Evolutionary conservation across 805 yeast genomes (phyloP), one percentile per base, ranked within the genome.

Genomic region (Blastobotrys chiropterorum): DNA sequence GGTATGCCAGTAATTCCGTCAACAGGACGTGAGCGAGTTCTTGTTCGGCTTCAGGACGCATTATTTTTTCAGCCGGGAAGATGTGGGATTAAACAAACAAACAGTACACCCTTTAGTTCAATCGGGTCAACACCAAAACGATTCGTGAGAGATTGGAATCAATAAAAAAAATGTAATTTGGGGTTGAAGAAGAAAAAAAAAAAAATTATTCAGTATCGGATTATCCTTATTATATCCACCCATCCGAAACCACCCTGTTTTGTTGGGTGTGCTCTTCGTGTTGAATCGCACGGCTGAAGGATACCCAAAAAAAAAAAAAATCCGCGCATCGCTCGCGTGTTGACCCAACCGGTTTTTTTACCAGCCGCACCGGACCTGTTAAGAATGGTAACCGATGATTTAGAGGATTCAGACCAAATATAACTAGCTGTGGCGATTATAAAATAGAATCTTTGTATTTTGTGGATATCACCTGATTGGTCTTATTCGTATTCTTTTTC

Each of bases 21-120:
- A 94, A 79, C 59, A 94, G 78, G 60, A 87, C 84, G 70, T 94
- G 98, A 61, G 99, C 95, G 60, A 94, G 81, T 70, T 94, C 98
- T 76, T 94, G 99, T 77, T 94, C 95, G 56, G 90, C 83, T 79
- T 94, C 98, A 61, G 99, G 96, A 69, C 82, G 82, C 94, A 85
- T 86, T 51, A 53, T 46, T 38, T 11, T 26, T 41, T 41, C 5
- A 21, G 22, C 22, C 30, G 15, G n/a, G 20, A 19, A 19, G 11
- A 42, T 7, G 13, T 8, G 3, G 15, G 15, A 15, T 19, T 16
- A 16, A 40, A 40, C 13, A 40, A 16, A 40, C 2, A 40, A 40
- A 40, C 16, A 16, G 15, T 14, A 3, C 13, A 19, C 43, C 7
- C 13, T 15, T 15, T 8, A 40, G 7, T 15, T 4, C 11, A n/a